Percentiles rank a stretch among this genome's conserved stretches.
Conservation (phyloP, 2,329 filamentous ascomycete genomes). For the Neurospora crassa region DNA sequence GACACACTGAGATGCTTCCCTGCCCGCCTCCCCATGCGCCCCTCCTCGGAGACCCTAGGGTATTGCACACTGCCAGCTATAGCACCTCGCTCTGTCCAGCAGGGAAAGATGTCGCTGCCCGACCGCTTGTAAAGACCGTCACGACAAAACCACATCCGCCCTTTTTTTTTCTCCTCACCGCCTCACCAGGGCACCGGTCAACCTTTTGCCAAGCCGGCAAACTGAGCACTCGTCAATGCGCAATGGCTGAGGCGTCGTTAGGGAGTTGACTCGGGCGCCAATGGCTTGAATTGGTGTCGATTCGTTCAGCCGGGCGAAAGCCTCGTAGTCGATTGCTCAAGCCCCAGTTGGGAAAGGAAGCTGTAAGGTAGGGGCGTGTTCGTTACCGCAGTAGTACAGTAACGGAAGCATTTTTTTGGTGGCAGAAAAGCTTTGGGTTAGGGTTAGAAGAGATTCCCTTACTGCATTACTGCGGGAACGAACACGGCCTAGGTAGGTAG, state of each 20-base stretch:
- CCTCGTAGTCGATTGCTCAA: not conserved
- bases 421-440: too few relatives aligned
- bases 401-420: too few relatives aligned
- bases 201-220: constrained; percentile 7
- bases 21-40: not conserved
- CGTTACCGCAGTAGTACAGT: too few relatives aligned
- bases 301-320: constrained; percentile 3
- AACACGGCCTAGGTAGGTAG: too few relatives aligned
- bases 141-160: constrained; percentile 1
- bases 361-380: constrained; percentile 1
- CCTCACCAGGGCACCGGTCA: constrained; percentile 7
- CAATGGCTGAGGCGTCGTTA: constrained; percentile 6
- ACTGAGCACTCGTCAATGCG: constrained; percentile 10
- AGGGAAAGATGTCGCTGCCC: constrained; percentile 9
- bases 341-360: constrained; percentile 2
- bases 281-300: constrained; percentile 16
- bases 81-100: not conserved
- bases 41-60: not conserved
- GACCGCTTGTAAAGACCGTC: constrained; percentile 10
- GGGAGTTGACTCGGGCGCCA: constrained; percentile 14
- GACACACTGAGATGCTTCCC: not conserved
- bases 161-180: constrained; percentile 11
- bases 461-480: too few relatives aligned
- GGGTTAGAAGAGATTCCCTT: too few relatives aligned
- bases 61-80: not conserved